A percentile compares a stretch with the other conserved stretches of the same genome.
Evolutionary conservation across 441 rosid species (phyloP).

Genomic region (Erodium chrysanthum): DNA sequence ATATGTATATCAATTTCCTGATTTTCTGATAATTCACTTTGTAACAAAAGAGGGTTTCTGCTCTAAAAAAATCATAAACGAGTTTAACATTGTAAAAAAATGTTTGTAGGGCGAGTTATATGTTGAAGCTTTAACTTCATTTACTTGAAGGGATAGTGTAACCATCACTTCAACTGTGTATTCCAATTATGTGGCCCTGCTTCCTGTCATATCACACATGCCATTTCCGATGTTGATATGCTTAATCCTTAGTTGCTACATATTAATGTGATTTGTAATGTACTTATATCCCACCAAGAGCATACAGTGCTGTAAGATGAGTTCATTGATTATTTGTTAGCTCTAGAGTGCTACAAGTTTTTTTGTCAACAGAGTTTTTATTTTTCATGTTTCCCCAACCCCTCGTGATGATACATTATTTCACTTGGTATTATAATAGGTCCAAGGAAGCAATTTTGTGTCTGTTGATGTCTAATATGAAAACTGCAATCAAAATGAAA

Average conservation of each 20-base stretch:
- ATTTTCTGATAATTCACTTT: background rate
- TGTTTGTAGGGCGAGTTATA: background rate
- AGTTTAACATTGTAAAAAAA: background rate
- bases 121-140: background rate
- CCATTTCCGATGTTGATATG: background rate
- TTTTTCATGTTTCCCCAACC: slow-evolving; percentile 5
- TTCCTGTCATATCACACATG: background rate
- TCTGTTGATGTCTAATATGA: background rate
- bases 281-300: background rate
- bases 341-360: background rate
- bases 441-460: background rate
- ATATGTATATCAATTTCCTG: background rate
- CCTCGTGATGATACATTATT: background rate
- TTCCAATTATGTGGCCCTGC: background rate
- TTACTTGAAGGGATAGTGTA: background rate
- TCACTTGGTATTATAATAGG: background rate
- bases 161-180: background rate
- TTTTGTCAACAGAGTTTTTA: background rate
- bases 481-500: slow-evolving; percentile 1
- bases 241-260: background rate
- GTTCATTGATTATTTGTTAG: background rate
- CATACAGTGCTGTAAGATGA: background rate
- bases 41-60: background rate
- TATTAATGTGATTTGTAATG: background rate
- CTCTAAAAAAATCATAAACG: background rate